phyloP scores from a whole-genome alignment of 78 protist species.

The Dictyostelium citrinum region DNA sequence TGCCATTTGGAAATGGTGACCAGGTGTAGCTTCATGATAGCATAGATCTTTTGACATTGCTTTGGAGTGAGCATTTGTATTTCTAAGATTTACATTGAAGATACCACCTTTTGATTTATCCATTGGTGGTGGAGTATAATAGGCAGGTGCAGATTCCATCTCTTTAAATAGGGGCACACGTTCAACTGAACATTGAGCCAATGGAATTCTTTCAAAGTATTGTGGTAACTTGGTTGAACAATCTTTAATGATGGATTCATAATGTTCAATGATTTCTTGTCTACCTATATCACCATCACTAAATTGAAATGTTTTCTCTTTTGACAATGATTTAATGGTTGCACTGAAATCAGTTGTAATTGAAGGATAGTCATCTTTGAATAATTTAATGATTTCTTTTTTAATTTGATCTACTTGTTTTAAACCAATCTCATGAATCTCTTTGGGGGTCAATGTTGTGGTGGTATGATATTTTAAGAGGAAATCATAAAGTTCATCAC shows the following conservation, averaged over 20 bases:
- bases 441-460: background rate
- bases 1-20: constrained; percentile 42
- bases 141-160: constrained; percentile 22
- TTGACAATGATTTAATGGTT: background rate
- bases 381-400: background rate
- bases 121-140: constrained; percentile 40
- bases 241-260: background rate
- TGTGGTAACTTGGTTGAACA: background rate
- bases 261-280: background rate
- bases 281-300: constrained; percentile 4
- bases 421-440: constrained; percentile 48
- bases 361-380: constrained; percentile 30
- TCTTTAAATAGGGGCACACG: constrained; percentile 37
- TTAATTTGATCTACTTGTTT: background rate
- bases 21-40: constrained; percentile 49
- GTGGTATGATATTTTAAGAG: constrained; percentile 4
- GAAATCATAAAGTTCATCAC: constrained; percentile 16
- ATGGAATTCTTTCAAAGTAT: constrained; percentile 1
- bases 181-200: constrained; percentile 1
- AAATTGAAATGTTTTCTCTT: background rate
- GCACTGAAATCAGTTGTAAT: background rate
- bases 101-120: constrained; percentile 27
- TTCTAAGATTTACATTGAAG: constrained; percentile 21
- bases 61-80: constrained; percentile 2
- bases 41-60: constrained; percentile 4